phyloP scores from a whole-genome alignment of 805 yeast species.

The Kodamaea neixiangensis region DNA sequence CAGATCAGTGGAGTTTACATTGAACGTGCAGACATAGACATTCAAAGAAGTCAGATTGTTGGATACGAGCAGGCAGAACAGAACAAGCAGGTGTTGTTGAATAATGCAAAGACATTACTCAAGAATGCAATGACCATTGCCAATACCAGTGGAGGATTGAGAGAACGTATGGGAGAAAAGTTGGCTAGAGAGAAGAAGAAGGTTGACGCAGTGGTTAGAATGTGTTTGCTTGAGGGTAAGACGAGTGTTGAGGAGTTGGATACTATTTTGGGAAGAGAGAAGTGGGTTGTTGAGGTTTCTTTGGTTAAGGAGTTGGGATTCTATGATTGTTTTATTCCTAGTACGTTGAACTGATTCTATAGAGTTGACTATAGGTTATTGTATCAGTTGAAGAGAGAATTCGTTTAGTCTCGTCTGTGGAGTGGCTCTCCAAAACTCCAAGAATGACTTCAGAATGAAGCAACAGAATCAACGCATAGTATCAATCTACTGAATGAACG shows the following conservation, averaged over 20 bases:
- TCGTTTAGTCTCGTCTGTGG: too few relatives aligned
- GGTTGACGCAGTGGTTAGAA: slow-evolving; percentile 46
- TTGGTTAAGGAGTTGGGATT: slow-evolving; percentile 27
- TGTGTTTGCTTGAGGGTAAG: slow-evolving; percentile 49
- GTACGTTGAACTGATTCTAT: too few relatives aligned
- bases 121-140: slow-evolving; percentile 49
- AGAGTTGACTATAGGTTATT: too few relatives aligned
- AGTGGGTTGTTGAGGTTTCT: slow-evolving; percentile 34
- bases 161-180: slow-evolving; percentile 49
- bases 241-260: slow-evolving; percentile 28
- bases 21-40: slow-evolving; percentile 55
- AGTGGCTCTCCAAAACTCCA: too few relatives aligned
- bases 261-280: slow-evolving; percentile 28
- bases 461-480: too few relatives aligned
- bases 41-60: slow-evolving; percentile 45
- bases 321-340: slow-evolving; percentile 21
- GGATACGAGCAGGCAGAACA: slow-evolving; percentile 21
- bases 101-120: slow-evolving; percentile 44
- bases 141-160: slow-evolving; percentile 50
- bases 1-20: slow-evolving; percentile 46
- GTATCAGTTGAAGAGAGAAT: too few relatives aligned
- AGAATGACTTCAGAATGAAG: too few relatives aligned
- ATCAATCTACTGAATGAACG: too few relatives aligned
- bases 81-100: slow-evolving; percentile 30
- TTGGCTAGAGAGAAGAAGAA: slow-evolving; percentile 41